A percentile compares a stretch with the other conserved stretches of the same genome.
Evolutionary conservation across 192 early-diverging fungal species (phyloP).

Genomic region (Pilobolus umbonatus): DNA sequence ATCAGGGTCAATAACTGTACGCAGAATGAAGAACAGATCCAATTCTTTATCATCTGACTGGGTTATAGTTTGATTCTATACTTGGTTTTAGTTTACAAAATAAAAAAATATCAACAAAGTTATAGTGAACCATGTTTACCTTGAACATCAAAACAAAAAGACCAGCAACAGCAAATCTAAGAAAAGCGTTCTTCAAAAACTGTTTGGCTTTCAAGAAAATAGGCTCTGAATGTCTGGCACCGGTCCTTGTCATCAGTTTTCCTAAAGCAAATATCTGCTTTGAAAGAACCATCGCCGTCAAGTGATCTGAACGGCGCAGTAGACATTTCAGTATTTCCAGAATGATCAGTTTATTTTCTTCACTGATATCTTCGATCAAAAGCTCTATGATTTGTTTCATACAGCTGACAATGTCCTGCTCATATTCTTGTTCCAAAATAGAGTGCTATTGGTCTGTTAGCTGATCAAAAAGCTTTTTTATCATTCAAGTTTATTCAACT

Average conservation of each 20-base stretch:
- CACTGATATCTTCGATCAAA: conserved; percentile 36
- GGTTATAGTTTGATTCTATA: conserved; percentile 36
- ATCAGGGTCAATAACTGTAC: conserved; percentile 42
- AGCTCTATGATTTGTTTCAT: conserved; percentile 42
- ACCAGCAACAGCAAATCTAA: conserved; percentile 50
- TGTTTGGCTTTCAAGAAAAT: conserved; percentile 44
- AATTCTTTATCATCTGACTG: conserved; percentile 39
- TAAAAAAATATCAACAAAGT: background rate
- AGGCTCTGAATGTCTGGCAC: conserved; percentile 37
- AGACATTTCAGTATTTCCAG: conserved; percentile 48
- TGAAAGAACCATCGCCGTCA: conserved; percentile 50
- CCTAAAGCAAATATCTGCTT: conserved; percentile 55
- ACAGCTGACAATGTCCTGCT: conserved; percentile 30
- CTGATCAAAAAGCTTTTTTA: background rate
- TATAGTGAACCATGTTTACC: conserved; percentile 24
- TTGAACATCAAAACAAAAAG: conserved; percentile 62
- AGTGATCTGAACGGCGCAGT: conserved; percentile 45
- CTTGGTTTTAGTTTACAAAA: no score
- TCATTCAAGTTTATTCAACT: background rate
- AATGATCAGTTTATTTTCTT: conserved; percentile 53
- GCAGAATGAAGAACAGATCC: conserved; percentile 50
- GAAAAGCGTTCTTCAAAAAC: conserved; percentile 50
- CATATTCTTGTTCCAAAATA: conserved; percentile 33
- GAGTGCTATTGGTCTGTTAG: conserved; percentile 29
- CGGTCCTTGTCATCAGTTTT: conserved; percentile 48